phyloP scores from a whole-genome alignment of 2,329 filamentous ascomycete species.

The Plenodomus tracheiphilus region DNA sequence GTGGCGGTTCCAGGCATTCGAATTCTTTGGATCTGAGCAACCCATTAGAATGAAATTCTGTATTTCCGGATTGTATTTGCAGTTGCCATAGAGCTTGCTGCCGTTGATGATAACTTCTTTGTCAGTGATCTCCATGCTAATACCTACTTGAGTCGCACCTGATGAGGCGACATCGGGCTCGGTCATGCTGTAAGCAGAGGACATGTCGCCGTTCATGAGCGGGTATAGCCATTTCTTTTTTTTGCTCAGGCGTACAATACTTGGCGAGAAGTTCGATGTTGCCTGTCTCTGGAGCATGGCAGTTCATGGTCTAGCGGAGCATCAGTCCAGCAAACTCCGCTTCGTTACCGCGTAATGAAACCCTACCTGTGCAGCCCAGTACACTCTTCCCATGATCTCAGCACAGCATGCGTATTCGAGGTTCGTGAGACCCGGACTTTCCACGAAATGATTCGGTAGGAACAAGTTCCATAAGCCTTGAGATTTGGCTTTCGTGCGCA shows the following conservation, averaged over 20 bases:
- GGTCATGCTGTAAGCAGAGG: conserved; percentile 57
- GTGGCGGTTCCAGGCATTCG: conserved; percentile 47
- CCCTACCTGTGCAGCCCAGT: conserved; percentile 50
- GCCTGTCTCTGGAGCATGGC: conserved; percentile 54
- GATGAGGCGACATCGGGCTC: conserved; percentile 56
- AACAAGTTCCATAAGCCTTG: conserved; percentile 48
- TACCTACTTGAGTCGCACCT: conserved; percentile 54
- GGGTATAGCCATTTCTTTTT: conserved; percentile 56
- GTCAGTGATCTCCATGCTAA: conserved; percentile 41
- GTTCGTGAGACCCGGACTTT: conserved; percentile 52
- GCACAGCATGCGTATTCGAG: conserved; percentile 52
- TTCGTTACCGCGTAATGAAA: background rate
- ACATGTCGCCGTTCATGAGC: conserved; percentile 53
- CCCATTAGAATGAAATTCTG: conserved; percentile 44
- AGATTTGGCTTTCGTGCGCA: conserved; percentile 48
- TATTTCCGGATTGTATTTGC: conserved; percentile 44
- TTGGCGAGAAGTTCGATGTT: conserved; percentile 59
- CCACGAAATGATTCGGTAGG: conserved; percentile 47
- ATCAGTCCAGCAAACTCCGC: conserved; percentile 1
- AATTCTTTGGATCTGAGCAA: conserved; percentile 46
- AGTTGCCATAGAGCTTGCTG: conserved; percentile 48
- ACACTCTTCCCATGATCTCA: conserved; percentile 52
- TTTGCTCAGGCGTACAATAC: conserved; percentile 55
- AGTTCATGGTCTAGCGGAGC: conserved; percentile 47
- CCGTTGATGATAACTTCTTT: conserved; percentile 49